Evolutionary conservation across 2,329 filamentous ascomycete genomes (phyloP).

Genomic region (Orbilia oligospora): DNA sequence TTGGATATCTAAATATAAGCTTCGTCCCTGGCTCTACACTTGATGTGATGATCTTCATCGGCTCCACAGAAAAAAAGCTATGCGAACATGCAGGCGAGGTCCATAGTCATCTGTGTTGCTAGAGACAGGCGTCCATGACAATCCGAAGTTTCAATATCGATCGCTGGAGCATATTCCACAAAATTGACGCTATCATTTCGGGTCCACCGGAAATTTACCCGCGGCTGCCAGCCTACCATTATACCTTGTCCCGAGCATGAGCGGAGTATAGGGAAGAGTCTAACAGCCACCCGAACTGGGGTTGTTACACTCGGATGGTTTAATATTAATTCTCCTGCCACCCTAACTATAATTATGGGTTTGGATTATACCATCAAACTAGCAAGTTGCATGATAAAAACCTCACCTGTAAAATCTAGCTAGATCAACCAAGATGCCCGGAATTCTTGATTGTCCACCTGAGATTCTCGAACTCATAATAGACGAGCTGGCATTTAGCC

Average conservation of each 20-base stretch:
- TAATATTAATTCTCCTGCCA: background rate
- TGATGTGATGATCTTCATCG: no score
- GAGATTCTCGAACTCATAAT: conserved; percentile 11
- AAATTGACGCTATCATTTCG: background rate
- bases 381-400: background rate
- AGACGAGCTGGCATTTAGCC: background rate
- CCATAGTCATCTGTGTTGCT: no score
- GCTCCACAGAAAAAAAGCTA: no score
- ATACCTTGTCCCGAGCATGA: background rate
- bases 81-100: no score
- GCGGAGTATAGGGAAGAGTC: background rate
- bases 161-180: no score
- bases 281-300: conserved; percentile 10
- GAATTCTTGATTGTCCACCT: background rate
- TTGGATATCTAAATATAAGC: no score
- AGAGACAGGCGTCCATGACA: no score
- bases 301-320: background rate
- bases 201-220: background rate
- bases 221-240: background rate
- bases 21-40: no score
- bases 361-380: background rate
- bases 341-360: background rate
- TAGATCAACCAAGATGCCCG: conserved; percentile 2
- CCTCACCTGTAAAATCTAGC: background rate
- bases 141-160: no score